These are phyloP conservation scores for Dipteronia dyeriana DNA, from an alignment of 345 rosid genomes.

Conservation along the genomic window DNA sequence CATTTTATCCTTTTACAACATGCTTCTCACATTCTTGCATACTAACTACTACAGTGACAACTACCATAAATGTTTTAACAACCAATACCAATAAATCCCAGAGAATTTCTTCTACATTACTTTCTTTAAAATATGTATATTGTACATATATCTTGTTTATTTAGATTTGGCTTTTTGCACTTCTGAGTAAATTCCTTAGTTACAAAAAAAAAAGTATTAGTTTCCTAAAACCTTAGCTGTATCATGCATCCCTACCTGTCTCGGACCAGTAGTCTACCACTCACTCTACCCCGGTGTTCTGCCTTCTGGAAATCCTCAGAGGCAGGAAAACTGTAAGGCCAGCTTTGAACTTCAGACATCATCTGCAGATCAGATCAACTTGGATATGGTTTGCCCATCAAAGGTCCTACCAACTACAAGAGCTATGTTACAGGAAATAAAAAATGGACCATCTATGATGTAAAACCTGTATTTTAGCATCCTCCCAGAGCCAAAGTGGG, in stretches of 20 bases:
- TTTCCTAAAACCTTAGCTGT: constrained; percentile 22
- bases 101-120: background rate
- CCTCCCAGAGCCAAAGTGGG: constrained; percentile 82
- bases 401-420: constrained; percentile 14
- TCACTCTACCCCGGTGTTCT: constrained; percentile 68
- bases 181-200: background rate
- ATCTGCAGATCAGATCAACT: constrained; percentile 40
- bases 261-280: constrained; percentile 64
- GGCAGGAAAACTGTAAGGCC: constrained; percentile 94
- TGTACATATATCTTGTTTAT: background rate
- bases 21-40: too few species aligned
- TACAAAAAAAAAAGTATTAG: background rate
- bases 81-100: background rate
- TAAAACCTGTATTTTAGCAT: constrained; percentile 78
- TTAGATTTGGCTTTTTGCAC: background rate
- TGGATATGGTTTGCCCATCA: constrained; percentile 14
- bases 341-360: constrained; percentile 66
- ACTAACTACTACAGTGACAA: background rate
- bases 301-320: constrained; percentile 74
- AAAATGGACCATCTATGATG: constrained; percentile 2
- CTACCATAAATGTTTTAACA: background rate
- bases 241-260: constrained; percentile 50
- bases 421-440: constrained; percentile 6
- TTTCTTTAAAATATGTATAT: background rate
- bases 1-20: background rate